A percentile compares a stretch with the other conserved stretches of the same genome.
These are phyloP conservation scores for Lagenidium sp. DNA, from an alignment of 352 stramenopile species.

Conservation along the genomic window DNA sequence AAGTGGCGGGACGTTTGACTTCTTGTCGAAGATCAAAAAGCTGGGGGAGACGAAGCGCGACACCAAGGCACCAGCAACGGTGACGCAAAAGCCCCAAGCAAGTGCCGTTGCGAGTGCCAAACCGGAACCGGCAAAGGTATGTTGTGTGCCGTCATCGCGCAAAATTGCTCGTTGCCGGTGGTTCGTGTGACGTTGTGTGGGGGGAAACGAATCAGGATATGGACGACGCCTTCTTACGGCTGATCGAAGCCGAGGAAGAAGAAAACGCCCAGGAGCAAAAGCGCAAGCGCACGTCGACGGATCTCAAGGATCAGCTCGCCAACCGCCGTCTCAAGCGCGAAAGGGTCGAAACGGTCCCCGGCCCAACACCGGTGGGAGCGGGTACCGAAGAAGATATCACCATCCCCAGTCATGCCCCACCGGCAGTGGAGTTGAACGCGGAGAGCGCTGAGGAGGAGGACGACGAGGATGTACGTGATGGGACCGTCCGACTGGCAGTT, in stretches of 20 bases:
- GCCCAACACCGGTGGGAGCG: too few relatives aligned
- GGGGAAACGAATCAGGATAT: too few relatives aligned
- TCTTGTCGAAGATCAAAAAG: constrained; percentile 71
- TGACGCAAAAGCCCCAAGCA: constrained; percentile 1
- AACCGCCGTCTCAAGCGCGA: constrained; percentile 27
- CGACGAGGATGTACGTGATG: constrained; percentile 18
- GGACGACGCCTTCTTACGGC: constrained; percentile 62
- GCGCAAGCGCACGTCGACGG: constrained; percentile 41
- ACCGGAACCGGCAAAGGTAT: constrained; percentile 3
- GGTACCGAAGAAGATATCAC: too few relatives aligned
- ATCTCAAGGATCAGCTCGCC: constrained; percentile 38
- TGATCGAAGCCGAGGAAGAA: constrained; percentile 72
- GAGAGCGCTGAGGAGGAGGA: constrained; percentile 11
- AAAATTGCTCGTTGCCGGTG: too few relatives aligned
- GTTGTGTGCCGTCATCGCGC: too few relatives aligned
- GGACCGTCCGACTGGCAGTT: neutral
- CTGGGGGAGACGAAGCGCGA: constrained; percentile 17
- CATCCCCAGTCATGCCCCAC: constrained; percentile 7
- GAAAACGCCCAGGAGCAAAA: constrained; percentile 40
- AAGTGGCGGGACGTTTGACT: constrained; percentile 76
- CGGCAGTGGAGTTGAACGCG: neutral
- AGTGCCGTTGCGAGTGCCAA: constrained; percentile 4
- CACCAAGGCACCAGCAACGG: constrained; percentile 4
- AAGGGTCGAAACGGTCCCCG: constrained; percentile 1
- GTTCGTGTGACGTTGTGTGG: too few relatives aligned